Evolutionary conservation across 1,139 yeast species (phyloP).

Genomic region (Yarrowia galli): DNA sequence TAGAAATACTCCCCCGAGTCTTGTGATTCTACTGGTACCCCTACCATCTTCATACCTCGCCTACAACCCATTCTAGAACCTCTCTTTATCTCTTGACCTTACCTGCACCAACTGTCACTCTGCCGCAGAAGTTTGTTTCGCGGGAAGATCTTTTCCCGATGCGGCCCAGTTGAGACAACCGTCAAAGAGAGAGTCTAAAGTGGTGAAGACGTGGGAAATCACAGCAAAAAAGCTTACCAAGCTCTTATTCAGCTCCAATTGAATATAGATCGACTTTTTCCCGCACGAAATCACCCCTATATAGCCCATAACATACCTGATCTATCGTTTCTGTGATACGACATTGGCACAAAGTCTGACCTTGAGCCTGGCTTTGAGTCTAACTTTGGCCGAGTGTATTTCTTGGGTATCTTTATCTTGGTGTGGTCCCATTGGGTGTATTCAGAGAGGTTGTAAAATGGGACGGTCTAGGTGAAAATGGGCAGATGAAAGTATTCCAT

Average conservation of each 20-base stretch:
- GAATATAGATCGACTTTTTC: no score
- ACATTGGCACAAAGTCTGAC: neutral
- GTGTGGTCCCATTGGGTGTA: neutral
- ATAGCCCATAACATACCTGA: no score
- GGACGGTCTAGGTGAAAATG: no score
- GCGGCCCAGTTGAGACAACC: neutral
- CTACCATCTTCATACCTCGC: neutral
- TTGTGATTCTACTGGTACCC: no score
- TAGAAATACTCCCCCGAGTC: neutral
- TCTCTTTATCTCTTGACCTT: neutral
- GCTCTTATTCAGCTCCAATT: no score
- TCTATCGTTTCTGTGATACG: neutral
- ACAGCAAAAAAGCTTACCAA: no score
- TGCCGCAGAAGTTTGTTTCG: neutral
- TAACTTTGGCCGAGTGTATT: neutral
- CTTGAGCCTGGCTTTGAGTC: neutral
- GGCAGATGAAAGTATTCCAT: no score
- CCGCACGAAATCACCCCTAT: no score
- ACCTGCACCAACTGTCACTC: neutral
- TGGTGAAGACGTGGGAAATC: no score
- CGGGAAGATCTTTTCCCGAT: conserved; percentile 29
- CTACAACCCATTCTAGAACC: neutral
- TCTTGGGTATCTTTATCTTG: neutral
- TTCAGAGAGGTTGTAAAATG: no score
- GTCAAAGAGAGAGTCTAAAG: neutral